A percentile compares a stretch with the other conserved stretches of the same genome.
These are phyloP conservation scores for Erythrophleum fordii DNA, from an alignment of 306 rosid species.

Conservation along the genomic window DNA sequence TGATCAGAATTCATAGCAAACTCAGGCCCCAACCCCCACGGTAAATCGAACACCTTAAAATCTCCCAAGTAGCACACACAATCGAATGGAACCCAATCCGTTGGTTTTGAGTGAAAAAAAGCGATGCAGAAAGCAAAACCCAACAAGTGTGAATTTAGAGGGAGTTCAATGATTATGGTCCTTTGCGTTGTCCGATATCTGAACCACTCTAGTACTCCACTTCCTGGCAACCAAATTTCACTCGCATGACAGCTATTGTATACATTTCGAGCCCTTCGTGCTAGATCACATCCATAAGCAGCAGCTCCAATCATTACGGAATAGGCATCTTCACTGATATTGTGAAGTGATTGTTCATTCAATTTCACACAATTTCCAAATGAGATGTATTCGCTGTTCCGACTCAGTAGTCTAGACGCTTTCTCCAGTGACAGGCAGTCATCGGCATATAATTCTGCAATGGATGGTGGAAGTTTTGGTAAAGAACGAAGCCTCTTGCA, in stretches of 20 bases:
- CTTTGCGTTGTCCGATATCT: neutral
- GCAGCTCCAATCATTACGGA: too few species aligned
- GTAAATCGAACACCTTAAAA: neutral
- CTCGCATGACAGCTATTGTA: too few species aligned
- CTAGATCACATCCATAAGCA: too few species aligned
- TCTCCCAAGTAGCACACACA: neutral
- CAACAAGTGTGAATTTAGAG: neutral
- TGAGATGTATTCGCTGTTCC: accelerated
- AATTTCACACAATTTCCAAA: neutral
- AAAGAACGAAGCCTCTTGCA: conserved; percentile 25
- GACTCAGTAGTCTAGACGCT: neutral
- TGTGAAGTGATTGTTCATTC: neutral
- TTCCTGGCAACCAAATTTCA: neutral
- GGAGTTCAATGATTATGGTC: neutral
- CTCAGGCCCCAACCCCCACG: neutral
- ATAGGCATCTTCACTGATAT: neutral
- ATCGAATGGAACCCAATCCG: too few species aligned
- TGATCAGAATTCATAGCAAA: neutral
- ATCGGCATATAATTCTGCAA: neutral
- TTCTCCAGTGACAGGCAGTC: neutral
- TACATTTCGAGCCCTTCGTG: too few species aligned
- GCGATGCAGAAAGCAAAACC: neutral
- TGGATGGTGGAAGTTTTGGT: conserved; percentile 24
- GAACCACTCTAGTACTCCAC: neutral
- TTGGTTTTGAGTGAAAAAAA: neutral